These are phyloP conservation scores for Mortierella sp. DNA, from an alignment of 371 early-diverging fungal species.

Conservation along the genomic window DNA sequence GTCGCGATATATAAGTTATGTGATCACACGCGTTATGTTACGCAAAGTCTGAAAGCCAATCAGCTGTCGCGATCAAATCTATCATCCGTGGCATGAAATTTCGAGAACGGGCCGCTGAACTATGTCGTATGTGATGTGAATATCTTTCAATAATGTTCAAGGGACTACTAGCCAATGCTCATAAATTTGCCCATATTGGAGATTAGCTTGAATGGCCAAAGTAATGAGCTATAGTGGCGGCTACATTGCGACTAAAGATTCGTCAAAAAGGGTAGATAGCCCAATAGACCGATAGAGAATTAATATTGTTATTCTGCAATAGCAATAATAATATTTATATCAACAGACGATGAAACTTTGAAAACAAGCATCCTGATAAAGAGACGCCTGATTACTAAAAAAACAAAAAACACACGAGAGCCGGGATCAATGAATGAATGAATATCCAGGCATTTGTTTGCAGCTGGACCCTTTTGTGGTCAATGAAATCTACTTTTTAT, in stretches of 20 bases:
- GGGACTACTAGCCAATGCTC: no score
- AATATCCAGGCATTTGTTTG: background rate
- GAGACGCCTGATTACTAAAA: no score
- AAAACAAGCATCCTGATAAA: no score
- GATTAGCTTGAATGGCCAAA: no score
- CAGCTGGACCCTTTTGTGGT: background rate
- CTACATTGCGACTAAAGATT: no score
- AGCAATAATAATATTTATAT: no score
- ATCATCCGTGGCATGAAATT: slow-evolving; percentile 2
- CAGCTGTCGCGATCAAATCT: background rate
- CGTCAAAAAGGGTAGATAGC: no score
- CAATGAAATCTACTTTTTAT: background rate
- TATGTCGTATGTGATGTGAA: background rate
- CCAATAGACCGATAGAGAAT: background rate
- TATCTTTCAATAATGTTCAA: background rate
- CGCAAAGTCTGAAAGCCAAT: background rate
- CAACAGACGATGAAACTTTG: no score
- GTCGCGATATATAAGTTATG: background rate
- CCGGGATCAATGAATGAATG: background rate
- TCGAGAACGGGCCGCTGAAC: background rate
- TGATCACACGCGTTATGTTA: slow-evolving; percentile 1
- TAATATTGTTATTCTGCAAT: no score
- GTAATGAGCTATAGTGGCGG: no score
- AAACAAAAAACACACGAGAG: background rate
- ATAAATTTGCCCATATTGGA: no score